These are phyloP conservation scores for Cladophialophora exuberans DNA, from an alignment of 2,329 filamentous ascomycete species.

Conservation along the genomic window DNA sequence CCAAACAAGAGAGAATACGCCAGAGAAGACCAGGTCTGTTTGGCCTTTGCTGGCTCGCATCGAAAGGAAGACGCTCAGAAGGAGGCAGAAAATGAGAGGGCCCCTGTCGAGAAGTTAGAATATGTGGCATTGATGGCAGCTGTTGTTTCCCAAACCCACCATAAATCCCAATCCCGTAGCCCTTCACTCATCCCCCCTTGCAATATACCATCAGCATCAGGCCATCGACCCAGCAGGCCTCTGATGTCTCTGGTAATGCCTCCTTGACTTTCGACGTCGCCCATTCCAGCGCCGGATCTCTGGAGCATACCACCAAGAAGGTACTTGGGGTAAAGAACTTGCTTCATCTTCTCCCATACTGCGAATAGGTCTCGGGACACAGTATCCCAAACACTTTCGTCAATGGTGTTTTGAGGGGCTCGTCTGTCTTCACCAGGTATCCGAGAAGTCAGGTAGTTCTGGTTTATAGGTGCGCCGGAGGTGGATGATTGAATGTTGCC, in stretches of 20 bases:
- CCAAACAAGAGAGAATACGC: conserved; percentile 96
- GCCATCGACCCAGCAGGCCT: conserved; percentile 65
- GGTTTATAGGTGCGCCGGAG: conserved; percentile 61
- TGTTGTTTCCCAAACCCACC: conserved; percentile 50
- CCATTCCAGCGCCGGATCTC: conserved; percentile 60
- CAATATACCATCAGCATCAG: conserved; percentile 67
- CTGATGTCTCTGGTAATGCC: conserved; percentile 52
- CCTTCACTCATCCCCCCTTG: conserved; percentile 82
- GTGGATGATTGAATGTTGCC: conserved; percentile 76
- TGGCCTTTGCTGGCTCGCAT: conserved; percentile 78
- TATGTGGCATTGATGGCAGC: background rate
- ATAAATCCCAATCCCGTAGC: conserved; percentile 94
- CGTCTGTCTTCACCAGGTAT: conserved; percentile 92
- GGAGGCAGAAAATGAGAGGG: conserved; percentile 88
- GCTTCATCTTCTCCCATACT: conserved; percentile 97
- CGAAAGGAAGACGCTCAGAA: conserved; percentile 85
- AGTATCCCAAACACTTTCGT: conserved; percentile 98
- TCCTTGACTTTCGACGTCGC: conserved; percentile 57
- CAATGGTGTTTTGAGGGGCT: conserved; percentile 89
- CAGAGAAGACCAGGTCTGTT: conserved; percentile 87
- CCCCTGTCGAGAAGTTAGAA: conserved; percentile 59
- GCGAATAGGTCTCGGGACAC: conserved; percentile 86
- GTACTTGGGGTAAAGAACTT: conserved; percentile 95
- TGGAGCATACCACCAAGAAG: conserved; percentile 72
- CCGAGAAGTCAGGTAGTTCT: conserved; percentile 82